Base-by-base conservation (phyloP, 2,329 filamentous ascomycete genomes). In the Epichloe brachyelytri region DNA sequence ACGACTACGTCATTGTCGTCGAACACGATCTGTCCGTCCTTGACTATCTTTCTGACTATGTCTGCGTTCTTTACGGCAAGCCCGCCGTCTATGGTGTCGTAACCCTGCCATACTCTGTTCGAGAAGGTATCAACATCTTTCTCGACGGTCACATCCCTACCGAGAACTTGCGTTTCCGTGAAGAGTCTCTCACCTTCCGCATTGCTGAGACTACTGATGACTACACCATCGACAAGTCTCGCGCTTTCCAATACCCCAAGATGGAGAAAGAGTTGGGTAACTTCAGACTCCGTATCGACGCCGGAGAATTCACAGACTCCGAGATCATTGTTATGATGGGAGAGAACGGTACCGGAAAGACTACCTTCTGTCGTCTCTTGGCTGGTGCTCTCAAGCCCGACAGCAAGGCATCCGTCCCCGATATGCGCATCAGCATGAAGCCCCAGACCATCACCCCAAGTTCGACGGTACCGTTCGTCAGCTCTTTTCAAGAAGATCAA, bases 281-380 rank as follows among this genome's bases (percentile, higher is more conserved):
- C 67, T 98, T 98, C 79, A 81, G 86, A 62, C 80, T 98, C 48
- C 78, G 71, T 52, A 83, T 98, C 58, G 86, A 97, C 45, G 52
- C 79, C 22, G 93, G 94, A 60, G 77, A 84, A 54, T 98, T 98
- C 67, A 97, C 93, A 19, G 91, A 98, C 68, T 98, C 93, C 0
- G 93, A 98, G 67, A 98, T 98, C 60, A 82, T 98, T 52, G 93
- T 98, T 70, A 95, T 98, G 88, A 97, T 98, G 93, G 93, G 93
- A 60, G 91, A 97, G 75, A 98, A 98, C 72, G 93, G 93, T 72
- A 98, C 94, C 37, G 94, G 94, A 68, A 96, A 98, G 78, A 98
- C 93, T 1, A 98, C 93, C 5, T 98, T 98, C 78, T 97, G 91
- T 77, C 88, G 85, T 66, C 85, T 98, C 73, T 78, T 98, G 58